Base-by-base conservation (phyloP, 2,329 filamentous ascomycete species). In the Penicillium sp. region DNA sequence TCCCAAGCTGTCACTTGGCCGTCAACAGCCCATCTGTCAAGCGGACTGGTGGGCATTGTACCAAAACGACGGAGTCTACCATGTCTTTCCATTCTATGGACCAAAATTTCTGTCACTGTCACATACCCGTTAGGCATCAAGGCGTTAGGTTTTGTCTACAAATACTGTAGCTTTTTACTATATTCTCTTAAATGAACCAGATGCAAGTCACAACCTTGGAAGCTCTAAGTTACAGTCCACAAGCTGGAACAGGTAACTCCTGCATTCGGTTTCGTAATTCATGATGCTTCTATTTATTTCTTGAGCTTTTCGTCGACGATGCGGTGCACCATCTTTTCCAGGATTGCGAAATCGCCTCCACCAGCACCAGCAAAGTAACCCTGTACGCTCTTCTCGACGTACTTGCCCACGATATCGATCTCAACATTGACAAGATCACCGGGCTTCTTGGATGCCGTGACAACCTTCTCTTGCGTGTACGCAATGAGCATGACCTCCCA, bases 401-500 rank as follows among this genome's bases (percentile, higher is more conserved):
- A 80, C 65, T 83, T 83, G 9, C 86, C 86, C 5, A 88, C 84
- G 79, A 96, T 91, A 71, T 97, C 92, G 50, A 96, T 93, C 79
- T 97, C 92, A 34, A 97, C 84, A 69, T 97, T 97, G 57, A 96
- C 90, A 47, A 86, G 83, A 5, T 96, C 91, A 2, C 92, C 92
- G 29, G 83, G 77, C 74, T 83, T 80, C 83, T 97, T 97, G 49
- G 79, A 80, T 2, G 90, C 90, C 59, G 91, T 86, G 14, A 96
- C 88, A 14, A 99, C 87, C 74, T 90, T 90, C 75, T 93, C 91
- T 78, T 97, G 94, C 10, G 94, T 97, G 75, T 99, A 99, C 8
- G 90, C 85, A 72, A 99, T 97, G 58, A 99, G 81, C 94, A 99
- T 99, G 47, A 99, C 89, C 82, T 97, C 94, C 77, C 83, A 88